phyloP scores from a whole-genome alignment of 2,329 filamentous ascomycete genomes.

The Sporothrix schenckii region DNA sequence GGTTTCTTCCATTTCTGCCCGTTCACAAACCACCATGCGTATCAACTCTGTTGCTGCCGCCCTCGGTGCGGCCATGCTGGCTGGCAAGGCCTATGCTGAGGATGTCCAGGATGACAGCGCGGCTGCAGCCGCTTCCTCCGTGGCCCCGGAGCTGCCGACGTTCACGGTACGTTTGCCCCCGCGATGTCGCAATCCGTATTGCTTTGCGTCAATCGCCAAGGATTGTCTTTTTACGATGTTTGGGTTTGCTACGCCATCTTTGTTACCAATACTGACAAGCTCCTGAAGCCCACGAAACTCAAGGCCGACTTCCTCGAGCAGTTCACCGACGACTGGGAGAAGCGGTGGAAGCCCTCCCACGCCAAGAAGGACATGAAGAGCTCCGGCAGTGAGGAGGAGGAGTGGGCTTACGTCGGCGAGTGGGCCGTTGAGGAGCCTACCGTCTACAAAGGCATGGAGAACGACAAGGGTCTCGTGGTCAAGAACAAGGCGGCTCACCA shows the following conservation, averaged over 20 bases:
- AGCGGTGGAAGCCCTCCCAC: conserved; percentile 89
- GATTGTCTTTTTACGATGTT: conserved; percentile 28
- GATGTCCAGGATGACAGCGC: conserved; percentile 58
- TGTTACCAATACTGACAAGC: conserved; percentile 18
- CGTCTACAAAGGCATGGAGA: conserved; percentile 87
- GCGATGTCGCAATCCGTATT: background rate
- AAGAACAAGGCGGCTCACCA: conserved; percentile 98
- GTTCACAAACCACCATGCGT: conserved; percentile 65
- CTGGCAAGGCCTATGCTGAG: conserved; percentile 70
- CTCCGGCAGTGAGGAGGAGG: conserved; percentile 76
- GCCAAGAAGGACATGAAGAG: conserved; percentile 88
- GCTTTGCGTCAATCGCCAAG: background rate
- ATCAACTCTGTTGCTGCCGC: conserved; percentile 77
- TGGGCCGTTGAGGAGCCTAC: conserved; percentile 95
- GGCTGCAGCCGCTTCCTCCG: conserved; percentile 50
- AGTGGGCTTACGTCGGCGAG: conserved; percentile 96
- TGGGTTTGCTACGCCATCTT: background rate
- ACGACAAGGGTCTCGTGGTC: conserved; percentile 94
- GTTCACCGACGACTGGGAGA: conserved; percentile 95
- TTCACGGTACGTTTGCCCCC: conserved; percentile 75
- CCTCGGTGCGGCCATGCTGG: conserved; percentile 72
- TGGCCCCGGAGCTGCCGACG: conserved; percentile 69
- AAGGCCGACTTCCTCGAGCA: conserved; percentile 97
- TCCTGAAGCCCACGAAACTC: conserved; percentile 73
- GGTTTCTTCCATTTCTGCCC: background rate